Evolutionary conservation across 331 rosid species (phyloP).

Genomic region (Pyracantha coccinea): DNA sequence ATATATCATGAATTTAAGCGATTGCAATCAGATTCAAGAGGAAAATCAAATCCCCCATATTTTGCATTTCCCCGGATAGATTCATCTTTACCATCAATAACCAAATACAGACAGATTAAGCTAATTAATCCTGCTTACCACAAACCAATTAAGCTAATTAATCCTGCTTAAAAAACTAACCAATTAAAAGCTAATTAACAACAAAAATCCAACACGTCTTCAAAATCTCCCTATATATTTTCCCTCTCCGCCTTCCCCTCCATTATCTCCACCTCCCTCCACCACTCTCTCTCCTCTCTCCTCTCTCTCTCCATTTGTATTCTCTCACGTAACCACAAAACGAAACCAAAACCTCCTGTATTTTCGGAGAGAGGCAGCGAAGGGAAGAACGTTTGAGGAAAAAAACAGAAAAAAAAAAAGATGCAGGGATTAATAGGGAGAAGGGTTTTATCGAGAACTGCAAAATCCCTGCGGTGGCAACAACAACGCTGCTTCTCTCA

Average conservation of each 20-base stretch:
- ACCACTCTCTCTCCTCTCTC: neutral
- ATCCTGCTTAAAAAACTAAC: neutral
- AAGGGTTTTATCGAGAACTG: constrained; percentile 11
- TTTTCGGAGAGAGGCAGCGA: constrained; percentile 11
- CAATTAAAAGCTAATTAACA: neutral
- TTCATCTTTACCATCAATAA: neutral
- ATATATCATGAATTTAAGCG: neutral
- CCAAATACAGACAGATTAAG: neutral
- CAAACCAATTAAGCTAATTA: too few species aligned
- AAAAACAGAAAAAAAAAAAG: neutral
- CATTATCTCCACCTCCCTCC: neutral
- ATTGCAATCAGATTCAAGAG: neutral
- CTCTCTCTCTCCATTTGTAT: neutral
- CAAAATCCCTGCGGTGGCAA: constrained; percentile 8
- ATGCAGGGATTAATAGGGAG: constrained; percentile 47
- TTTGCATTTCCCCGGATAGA: neutral
- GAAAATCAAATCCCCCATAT: neutral
- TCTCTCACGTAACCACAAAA: neutral
- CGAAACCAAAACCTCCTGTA: constrained; percentile 12
- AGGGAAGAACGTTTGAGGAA: too few species aligned
- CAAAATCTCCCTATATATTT: constrained; percentile 20
- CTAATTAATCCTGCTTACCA: too few species aligned
- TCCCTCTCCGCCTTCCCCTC: neutral
- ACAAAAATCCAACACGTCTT: neutral
- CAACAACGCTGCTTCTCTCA: constrained; percentile 35